phyloP scores from a whole-genome alignment of 371 early-diverging fungal genomes.

The Rhizopus stolonifer region DNA sequence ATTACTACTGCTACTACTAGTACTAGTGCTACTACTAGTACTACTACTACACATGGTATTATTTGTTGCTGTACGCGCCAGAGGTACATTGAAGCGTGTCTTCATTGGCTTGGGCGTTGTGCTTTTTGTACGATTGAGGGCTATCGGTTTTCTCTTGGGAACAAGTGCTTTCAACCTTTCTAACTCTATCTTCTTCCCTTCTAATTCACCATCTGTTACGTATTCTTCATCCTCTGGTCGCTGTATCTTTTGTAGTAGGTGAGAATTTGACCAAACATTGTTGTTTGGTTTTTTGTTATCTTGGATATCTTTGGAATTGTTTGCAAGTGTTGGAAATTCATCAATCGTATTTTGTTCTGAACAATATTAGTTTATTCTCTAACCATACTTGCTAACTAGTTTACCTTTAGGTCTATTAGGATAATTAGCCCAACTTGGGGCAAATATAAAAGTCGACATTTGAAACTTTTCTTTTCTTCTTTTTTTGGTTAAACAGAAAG shows the following conservation, averaged over 20 bases:
- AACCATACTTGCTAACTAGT: not conserved
- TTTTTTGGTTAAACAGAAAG: not conserved
- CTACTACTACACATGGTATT: conserved; percentile 4
- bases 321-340: conserved; percentile 11
- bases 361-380: not conserved
- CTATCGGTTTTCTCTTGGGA: conserved; percentile 16
- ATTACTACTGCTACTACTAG: not conserved
- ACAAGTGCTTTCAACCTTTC: conserved; percentile 28
- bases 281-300: not conserved
- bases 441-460: conserved; percentile 33
- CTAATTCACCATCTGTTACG: conserved; percentile 7
- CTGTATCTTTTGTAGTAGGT: conserved; percentile 18
- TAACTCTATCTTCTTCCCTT: conserved; percentile 18
- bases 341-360: conserved; percentile 9
- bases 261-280: conserved; percentile 22
- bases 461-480: not conserved
- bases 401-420: conserved; percentile 25
- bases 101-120: conserved; percentile 1
- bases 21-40: not conserved
- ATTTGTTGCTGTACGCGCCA: not conserved
- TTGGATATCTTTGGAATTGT: not conserved
- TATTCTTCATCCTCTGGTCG: conserved; percentile 4
- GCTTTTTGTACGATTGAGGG: not conserved
- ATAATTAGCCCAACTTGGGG: conserved; percentile 24
- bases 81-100: not conserved